Percentiles rank a stretch among this genome's conserved stretches.
phyloP scores from a whole-genome alignment of 2,329 filamentous ascomycete genomes.

The Fusarium sp. region DNA sequence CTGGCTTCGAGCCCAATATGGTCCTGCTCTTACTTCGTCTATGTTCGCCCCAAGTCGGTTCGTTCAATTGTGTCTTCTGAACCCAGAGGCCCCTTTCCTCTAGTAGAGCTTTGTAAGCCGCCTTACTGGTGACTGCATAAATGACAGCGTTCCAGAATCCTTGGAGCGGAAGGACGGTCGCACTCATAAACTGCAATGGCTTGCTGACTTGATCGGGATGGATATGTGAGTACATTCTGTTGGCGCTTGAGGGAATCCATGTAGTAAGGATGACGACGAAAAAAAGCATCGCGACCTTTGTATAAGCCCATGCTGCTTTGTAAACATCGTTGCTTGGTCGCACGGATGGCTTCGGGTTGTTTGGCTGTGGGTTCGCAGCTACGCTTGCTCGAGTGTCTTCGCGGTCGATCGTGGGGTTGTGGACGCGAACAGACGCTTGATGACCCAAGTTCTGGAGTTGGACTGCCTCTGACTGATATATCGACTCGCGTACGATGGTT shows the following conservation, averaged over 20 bases:
- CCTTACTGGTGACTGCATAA: background rate
- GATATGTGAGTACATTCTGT: constrained; percentile 7
- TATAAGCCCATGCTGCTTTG: constrained; percentile 6
- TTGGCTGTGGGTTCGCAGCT: background rate
- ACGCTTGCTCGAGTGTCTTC: background rate
- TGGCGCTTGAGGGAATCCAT: constrained; percentile 2
- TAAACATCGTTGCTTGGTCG: background rate
- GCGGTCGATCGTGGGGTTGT: background rate
- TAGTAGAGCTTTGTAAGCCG: background rate
- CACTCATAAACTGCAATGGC: constrained; percentile 12
- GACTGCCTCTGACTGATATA: background rate
- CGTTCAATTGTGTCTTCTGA: background rate
- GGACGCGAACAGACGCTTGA: background rate
- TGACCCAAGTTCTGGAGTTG: background rate
- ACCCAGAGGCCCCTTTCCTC: background rate
- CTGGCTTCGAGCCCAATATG: background rate
- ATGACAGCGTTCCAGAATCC: constrained; percentile 10
- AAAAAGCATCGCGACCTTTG: constrained; percentile 8
- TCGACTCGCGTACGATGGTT: background rate
- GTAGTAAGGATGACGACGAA: background rate
- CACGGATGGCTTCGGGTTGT: background rate
- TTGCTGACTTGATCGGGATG: background rate
- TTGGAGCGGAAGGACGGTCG: background rate
- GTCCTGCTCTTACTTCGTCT: background rate
- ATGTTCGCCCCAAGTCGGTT: background rate